Evolutionary conservation across 2,329 filamentous ascomycete genomes (phyloP).

Genomic region (Bimuria novae-zelandiae): DNA sequence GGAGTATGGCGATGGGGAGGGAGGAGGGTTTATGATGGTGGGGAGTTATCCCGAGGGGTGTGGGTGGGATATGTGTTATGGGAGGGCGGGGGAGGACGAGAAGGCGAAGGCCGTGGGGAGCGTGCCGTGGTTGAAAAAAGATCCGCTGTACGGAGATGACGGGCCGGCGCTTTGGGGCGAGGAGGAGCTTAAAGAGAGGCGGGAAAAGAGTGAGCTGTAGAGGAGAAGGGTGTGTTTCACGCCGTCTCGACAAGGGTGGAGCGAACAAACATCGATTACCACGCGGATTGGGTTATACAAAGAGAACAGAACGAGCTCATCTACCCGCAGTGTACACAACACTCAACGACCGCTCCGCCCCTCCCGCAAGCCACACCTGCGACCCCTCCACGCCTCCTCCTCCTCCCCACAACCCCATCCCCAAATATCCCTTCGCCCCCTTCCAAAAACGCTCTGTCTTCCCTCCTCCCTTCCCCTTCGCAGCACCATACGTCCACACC

Average conservation of each 20-base stretch:
- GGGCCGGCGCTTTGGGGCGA: constrained; percentile 30
- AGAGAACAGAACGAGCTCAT: no score
- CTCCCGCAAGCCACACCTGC: background rate
- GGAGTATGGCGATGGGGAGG: constrained; percentile 54
- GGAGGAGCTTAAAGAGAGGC: constrained; percentile 21
- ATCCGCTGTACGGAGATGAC: constrained; percentile 55
- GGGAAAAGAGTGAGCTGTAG: constrained; percentile 9
- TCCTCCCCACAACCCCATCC: background rate
- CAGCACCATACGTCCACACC: background rate
- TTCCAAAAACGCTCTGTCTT: background rate
- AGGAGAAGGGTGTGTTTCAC: no score
- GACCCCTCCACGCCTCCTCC: background rate
- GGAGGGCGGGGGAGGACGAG: constrained; percentile 59
- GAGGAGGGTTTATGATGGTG: constrained; percentile 64
- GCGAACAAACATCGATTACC: no score
- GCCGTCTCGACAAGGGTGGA: no score
- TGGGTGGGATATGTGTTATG: constrained; percentile 73
- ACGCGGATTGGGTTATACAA: no score
- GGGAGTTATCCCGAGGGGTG: constrained; percentile 64
- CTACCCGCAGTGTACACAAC: no score
- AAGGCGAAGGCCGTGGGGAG: constrained; percentile 55
- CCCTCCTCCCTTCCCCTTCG: background rate
- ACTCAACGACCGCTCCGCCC: background rate
- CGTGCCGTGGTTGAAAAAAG: constrained; percentile 62
- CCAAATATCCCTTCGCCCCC: background rate